Evolutionary conservation across 2,329 filamentous ascomycete genomes (phyloP).

Genomic region (Achaetomium macrosporum): DNA sequence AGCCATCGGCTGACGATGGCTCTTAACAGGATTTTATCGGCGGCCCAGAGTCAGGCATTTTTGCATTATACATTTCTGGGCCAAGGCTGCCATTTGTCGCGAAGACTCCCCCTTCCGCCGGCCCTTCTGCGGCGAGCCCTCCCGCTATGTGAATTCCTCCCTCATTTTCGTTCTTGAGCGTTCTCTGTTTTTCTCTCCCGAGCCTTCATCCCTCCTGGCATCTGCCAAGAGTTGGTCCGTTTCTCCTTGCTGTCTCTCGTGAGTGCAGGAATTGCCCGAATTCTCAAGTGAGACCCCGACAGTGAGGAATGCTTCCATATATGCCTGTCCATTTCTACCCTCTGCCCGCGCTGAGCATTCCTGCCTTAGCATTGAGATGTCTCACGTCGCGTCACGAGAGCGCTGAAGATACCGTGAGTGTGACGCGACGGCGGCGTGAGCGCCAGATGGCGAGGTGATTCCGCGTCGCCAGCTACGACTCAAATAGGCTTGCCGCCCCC

Average conservation of each 20-base stretch:
- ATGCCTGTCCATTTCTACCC: slow-evolving; percentile 2
- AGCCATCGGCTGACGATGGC: neutral
- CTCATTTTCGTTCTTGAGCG: neutral
- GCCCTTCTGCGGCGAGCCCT: neutral
- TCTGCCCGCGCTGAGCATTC: slow-evolving; percentile 9
- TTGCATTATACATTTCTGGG: neutral
- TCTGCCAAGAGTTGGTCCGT: neutral
- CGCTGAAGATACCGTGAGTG: neutral
- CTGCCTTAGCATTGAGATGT: slow-evolving; percentile 3
- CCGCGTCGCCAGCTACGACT: neutral
- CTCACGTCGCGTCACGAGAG: slow-evolving; percentile 3
- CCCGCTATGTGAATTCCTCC: neutral
- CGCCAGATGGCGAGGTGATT: neutral
- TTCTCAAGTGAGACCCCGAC: slow-evolving; percentile 10
- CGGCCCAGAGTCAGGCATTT: neutral
- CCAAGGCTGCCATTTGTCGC: neutral
- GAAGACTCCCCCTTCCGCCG: neutral
- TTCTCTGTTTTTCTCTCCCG: neutral
- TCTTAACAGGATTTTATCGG: neutral
- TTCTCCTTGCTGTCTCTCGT: neutral
- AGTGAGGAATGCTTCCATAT: slow-evolving; percentile 8
- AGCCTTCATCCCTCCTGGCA: neutral
- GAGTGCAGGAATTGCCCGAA: neutral
- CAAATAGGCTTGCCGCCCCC: neutral
- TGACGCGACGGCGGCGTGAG: neutral